Conservation (phyloP, 495 filamentous ascomycete species). For the Chaetomium fimeti region DNA sequence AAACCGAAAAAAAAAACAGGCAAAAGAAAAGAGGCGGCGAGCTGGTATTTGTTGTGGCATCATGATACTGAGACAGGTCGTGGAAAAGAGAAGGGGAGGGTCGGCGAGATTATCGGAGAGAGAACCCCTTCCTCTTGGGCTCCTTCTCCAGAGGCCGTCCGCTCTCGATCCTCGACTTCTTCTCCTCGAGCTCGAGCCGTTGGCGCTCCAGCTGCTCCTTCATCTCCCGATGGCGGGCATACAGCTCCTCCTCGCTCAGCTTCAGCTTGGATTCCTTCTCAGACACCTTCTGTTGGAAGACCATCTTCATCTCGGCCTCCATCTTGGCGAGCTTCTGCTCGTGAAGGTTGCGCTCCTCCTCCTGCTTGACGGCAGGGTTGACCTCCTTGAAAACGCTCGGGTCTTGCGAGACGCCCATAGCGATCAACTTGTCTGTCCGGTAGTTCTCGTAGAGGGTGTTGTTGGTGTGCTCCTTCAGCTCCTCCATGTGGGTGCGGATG, state of each 20-base stretch:
- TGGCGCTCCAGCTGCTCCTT: constrained; percentile 98
- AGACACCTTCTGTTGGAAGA: constrained; percentile 99
- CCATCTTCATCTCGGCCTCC: constrained; percentile 99
- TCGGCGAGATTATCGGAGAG: constrained; percentile 69
- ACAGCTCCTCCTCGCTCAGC: constrained; percentile 98
- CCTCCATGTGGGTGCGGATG: constrained; percentile 99
- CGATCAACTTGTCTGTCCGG: constrained; percentile 95
- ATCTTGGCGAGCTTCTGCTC: constrained; percentile 99
- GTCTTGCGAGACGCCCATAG: constrained; percentile 98
- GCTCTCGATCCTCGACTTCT: constrained; percentile 89
- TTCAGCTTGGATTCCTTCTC: constrained; percentile 99
- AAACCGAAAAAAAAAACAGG: constrained; percentile 31
- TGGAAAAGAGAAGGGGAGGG: constrained; percentile 34
- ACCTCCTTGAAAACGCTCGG: constrained; percentile 99
- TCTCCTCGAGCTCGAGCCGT: constrained; percentile 91
- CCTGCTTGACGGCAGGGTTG: constrained; percentile 99
- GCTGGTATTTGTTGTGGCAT: constrained; percentile 52
- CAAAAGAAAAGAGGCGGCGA: constrained; percentile 46
- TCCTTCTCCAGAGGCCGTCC: constrained; percentile 95
- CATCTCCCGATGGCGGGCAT: constrained; percentile 97
- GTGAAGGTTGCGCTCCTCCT: constrained; percentile 95
- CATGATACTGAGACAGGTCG: constrained; percentile 49
- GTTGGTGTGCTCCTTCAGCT: constrained; percentile 99
- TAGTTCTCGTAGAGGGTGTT: constrained; percentile 99
- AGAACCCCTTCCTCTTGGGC: constrained; percentile 96